Conservation (phyloP, 805 yeast species). For the Wickerhamomyces strasburgensis region DNA sequence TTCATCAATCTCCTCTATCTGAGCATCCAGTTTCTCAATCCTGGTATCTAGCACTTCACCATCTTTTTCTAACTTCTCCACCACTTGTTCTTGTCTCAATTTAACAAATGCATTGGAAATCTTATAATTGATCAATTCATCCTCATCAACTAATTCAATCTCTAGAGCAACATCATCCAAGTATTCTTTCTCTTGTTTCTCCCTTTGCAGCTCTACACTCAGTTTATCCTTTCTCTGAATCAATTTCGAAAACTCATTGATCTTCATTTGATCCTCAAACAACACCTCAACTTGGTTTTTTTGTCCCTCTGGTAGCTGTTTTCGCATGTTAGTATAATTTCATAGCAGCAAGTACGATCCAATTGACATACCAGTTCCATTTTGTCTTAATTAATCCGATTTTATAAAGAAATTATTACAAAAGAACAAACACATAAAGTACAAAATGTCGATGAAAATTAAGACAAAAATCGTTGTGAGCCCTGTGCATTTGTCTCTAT, state of each 20-base stretch:
- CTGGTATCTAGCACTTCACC: slow-evolving; percentile 45
- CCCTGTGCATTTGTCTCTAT: too few species aligned
- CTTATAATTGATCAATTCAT: slow-evolving; percentile 66
- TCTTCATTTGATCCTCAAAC: slow-evolving; percentile 72
- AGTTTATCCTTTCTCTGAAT: slow-evolving; percentile 65
- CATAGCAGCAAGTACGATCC: not conserved
- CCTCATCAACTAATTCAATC: slow-evolving; percentile 78
- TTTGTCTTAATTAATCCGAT: too few species aligned
- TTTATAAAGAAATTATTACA: too few species aligned
- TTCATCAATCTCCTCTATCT: slow-evolving; percentile 48
- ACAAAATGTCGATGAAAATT: too few species aligned
- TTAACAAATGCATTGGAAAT: slow-evolving; percentile 78
- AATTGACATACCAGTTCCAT: not conserved
- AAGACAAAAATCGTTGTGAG: too few species aligned
- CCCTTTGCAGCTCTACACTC: slow-evolving; percentile 41
- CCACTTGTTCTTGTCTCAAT: slow-evolving; percentile 60
- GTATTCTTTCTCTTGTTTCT: slow-evolving; percentile 73
- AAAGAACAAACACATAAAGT: too few species aligned
- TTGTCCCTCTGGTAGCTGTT: slow-evolving; percentile 36
- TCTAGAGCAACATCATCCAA: slow-evolving; percentile 83
- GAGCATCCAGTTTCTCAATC: slow-evolving; percentile 41
- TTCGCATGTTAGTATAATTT: too few species aligned
- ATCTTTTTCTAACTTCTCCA: slow-evolving; percentile 63
- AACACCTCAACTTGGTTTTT: slow-evolving; percentile 35
- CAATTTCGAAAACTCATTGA: slow-evolving; percentile 82